A percentile compares a stretch with the other conserved stretches of the same genome.
Evolutionary conservation across 1,284 basidiomycete species (phyloP).

Genomic region (Boletus semigastroideus): DNA sequence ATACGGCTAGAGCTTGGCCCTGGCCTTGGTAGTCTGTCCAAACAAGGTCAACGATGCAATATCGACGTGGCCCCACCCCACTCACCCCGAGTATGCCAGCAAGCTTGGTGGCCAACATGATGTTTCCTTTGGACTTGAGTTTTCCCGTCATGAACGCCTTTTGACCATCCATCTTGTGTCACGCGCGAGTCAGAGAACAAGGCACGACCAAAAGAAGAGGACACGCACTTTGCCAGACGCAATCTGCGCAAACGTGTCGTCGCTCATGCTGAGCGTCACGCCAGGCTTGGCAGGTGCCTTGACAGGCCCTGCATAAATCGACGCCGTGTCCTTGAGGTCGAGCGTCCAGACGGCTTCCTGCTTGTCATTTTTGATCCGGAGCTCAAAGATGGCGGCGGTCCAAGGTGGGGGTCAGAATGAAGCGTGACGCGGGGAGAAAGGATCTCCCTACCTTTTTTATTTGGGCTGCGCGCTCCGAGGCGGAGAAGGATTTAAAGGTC

Average conservation of each 20-base stretch:
- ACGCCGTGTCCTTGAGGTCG: slow-evolving; percentile 90
- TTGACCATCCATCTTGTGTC: slow-evolving; percentile 73
- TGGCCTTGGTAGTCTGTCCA: slow-evolving; percentile 34
- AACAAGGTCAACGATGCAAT: neutral
- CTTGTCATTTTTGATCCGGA: slow-evolving; percentile 82
- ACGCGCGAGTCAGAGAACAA: neutral
- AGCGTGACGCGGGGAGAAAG: neutral
- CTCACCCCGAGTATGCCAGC: slow-evolving; percentile 76
- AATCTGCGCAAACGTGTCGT: slow-evolving; percentile 66
- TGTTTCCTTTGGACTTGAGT: slow-evolving; percentile 82
- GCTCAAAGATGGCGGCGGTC: slow-evolving; percentile 92
- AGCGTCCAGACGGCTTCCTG: slow-evolving; percentile 89
- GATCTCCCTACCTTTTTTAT: slow-evolving; percentile 74
- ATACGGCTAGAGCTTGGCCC: slow-evolving; percentile 36
- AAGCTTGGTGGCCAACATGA: slow-evolving; percentile 90
- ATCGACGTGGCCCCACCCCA: neutral
- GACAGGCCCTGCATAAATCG: slow-evolving; percentile 77
- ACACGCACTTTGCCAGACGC: slow-evolving; percentile 64
- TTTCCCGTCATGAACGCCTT: slow-evolving; percentile 95
- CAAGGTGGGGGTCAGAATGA: slow-evolving; percentile 30
- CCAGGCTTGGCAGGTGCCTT: slow-evolving; percentile 71
- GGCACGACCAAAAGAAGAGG: neutral
- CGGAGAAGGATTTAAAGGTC: slow-evolving; percentile 65
- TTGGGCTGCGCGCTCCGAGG: slow-evolving; percentile 74
- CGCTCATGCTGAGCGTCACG: slow-evolving; percentile 75